phyloP scores from a whole-genome alignment of 2,329 filamentous ascomycete species.

The Colletotrichum scovillei region DNA sequence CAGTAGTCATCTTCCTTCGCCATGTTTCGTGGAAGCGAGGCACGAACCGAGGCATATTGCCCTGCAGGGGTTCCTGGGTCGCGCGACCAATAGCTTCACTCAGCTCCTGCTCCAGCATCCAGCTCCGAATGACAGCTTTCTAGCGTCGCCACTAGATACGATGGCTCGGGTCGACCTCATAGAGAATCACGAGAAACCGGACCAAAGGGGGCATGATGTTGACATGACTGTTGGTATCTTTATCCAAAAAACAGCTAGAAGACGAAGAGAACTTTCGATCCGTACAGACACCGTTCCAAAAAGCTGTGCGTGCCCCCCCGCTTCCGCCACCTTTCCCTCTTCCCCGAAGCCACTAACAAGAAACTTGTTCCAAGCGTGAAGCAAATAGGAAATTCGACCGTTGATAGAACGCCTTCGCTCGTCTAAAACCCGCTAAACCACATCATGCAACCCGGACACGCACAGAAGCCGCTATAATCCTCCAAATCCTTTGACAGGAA shows the following conservation, averaged over 20 bases:
- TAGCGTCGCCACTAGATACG: neutral
- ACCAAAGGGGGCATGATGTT: neutral
- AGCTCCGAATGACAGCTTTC: neutral
- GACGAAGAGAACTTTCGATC: neutral
- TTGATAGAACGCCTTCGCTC: constrained; percentile 17
- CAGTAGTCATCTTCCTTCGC: neutral
- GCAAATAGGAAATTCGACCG: neutral
- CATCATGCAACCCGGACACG: constrained; percentile 35
- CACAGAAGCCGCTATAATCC: constrained; percentile 32
- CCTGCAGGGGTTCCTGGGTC: neutral
- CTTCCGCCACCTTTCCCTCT: neutral
- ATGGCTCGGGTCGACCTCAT: neutral
- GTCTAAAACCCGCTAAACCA: constrained; percentile 33
- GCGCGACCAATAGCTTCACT: neutral
- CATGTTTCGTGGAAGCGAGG: neutral
- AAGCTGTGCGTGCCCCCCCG: neutral
- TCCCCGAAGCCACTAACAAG: neutral
- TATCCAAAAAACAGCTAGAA: neutral
- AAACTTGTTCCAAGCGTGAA: neutral
- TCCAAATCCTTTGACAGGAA: constrained; percentile 43
- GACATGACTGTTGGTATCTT: neutral
- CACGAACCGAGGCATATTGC: neutral
- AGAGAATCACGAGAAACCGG: neutral
- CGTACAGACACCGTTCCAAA: neutral
- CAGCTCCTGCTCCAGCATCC: neutral